Evolutionary conservation across 805 yeast species (phyloP), one percentile per base, ranked within the genome.

Genomic region (Myxozyma kluyveri): DNA sequence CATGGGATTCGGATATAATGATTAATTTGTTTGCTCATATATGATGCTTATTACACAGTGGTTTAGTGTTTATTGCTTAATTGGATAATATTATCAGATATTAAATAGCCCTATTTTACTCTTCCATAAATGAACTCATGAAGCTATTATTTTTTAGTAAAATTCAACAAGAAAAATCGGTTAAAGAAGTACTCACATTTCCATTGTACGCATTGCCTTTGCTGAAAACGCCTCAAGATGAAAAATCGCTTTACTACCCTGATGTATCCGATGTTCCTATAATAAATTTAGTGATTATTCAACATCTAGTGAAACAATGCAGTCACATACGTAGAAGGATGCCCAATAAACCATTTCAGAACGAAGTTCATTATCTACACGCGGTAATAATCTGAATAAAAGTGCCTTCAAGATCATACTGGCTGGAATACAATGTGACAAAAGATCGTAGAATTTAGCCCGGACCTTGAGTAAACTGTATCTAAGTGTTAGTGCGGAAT

Each of bases 141-240:
- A 38, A 47, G 6, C 50, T 47, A 17, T 5, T 26, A 22, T 12
- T 21, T 14, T 32, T 41, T 41, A 41, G 44, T n/a, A 5, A 19
- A 6, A 6, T 4, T 41, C 32, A 5, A 41, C 19, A 27, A 21
- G n/a, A 14, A 6, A 41, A 33, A n/a, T n/a, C n/a, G n/a, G n/a
- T n/a, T 3, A 41, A 17, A 29, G 12, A 36, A 5, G 37, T 12
- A 52, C 44, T 29, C 38, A 60, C 49, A 38, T 57, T 23, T 85
- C 93, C 45, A 86, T 67, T 6, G 77, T 77, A 38, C 88, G 86
- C 97, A 93, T 91, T 1, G 82, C 80, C 65, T 80, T 84, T 0
- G 97, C 96, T 18, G 87, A 79, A 65, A 88, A 93, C 1, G 98
- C 99, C 72, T 93, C 99, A 49, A 93, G 71, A 70, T 93, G 99